Base-by-base conservation (phyloP, 2,329 filamentous ascomycete species). In the Aureobasidium vineae region DNA sequence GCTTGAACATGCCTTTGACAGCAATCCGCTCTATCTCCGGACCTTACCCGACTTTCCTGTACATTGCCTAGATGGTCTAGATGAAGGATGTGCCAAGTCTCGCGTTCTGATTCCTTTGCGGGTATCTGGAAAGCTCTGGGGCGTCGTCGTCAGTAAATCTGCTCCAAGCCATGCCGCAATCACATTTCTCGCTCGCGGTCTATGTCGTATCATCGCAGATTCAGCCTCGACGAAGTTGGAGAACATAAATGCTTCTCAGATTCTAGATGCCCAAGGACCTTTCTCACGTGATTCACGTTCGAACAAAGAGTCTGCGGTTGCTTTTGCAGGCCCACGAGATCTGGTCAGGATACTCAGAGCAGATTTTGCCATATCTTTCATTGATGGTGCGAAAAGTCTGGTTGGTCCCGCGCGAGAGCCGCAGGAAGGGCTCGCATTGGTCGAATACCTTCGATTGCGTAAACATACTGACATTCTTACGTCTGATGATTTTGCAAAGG, bases 61-160 rank as follows among this genome's bases (percentile, higher is more conserved):
- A 6, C 19, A 26, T 19, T 10, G n/a, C 7, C 10, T 26, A n/a
- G 43, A 38, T 13, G 16, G n/a, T 4, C 19, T 38, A n/a, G 43
- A 38, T 13, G 16, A 38, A 1, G 33, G 15, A 26, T 11, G 8
- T 19, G 31, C 21, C 11, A 31, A 26, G 6, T 61, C 57, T 26
- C 33, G 28, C 6, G 43, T 61, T 6, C 21, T 38, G 7, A 38
- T 61, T 6, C 43, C 57, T 23, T 15, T 61, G 1, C 21, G n/a
- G 19, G 31, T 49, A 6, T 61, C n/a, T 33, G 57, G 43, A 5
- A 49, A 61, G 21, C 41, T 61, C 13, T 61, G 57, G 57, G 57
- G 57, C 8, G 26, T 61, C 5, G n/a, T 61, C 10, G 19, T 19
- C 10, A 19, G 41, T 3, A 16, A 49, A 19, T 36, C 41, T 19